Evolutionary conservation across 345 rosid genomes (phyloP), one percentile per base, ranked within the genome.

Genomic region (Aquilaria sinensis): DNA sequence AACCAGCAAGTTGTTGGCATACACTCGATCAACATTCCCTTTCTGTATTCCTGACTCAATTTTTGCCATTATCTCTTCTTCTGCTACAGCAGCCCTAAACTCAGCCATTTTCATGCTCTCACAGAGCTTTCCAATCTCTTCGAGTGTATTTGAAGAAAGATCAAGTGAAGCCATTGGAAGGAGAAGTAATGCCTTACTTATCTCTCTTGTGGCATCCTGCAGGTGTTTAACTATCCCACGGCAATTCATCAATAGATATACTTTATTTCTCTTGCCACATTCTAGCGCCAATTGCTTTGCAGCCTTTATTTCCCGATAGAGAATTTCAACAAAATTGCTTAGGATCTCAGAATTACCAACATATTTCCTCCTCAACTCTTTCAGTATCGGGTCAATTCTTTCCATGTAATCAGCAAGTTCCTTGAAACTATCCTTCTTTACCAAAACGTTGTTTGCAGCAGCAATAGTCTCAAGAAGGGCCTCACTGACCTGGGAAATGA

Each of bases 21-120:
- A 83, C 54, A 81, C 73, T 64, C 87, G 77, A 67, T 81, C 87
- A 51, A 74, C 74, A 9, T 74, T 83, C 74, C 87, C 73, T 67
- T 86, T 87, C 60, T 75, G 89, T 73, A 86, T 86, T 62, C 89
- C 92, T 0, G 80, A 70, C 70, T 86, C 89, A 61, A 86, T 78
- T 75, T 75, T 83, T 64, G 72, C 74, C 78, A 86, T 62, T 64
- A 86, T 70, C 75, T 81, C 83, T 74, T 83, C 92, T 67, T 83
- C 92, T 23, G 73, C 73, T 70, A 75, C 23, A 51, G 84, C 83
- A 32, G 89, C 77, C 78, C 58, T 80, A 66, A 81, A 84, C 78
- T 83, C 87, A 0, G 78, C 87, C 47, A 69, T 80, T 66, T 73
- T 74, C 92, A 86, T 78, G 47, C 56, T 74, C 12, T 76, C 75